Conservation (phyloP, 2,329 filamentous ascomycete genomes). For the Penicillium brevicompactum region DNA sequence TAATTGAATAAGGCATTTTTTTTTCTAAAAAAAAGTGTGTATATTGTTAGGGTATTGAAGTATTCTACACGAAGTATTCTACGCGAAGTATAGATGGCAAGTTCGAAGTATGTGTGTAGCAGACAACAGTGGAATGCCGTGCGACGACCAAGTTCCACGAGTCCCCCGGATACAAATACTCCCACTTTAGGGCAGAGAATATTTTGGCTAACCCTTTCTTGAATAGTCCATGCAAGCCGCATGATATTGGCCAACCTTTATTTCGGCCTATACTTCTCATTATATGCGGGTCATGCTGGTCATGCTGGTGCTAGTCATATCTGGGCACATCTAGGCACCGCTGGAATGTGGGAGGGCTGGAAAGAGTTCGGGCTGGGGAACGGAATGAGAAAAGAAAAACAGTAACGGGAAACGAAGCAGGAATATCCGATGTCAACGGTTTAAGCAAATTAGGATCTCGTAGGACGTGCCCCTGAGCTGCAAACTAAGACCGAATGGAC, state of each 20-base stretch:
- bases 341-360: conserved; percentile 10
- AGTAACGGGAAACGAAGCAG: not conserved
- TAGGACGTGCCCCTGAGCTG: conserved; percentile 24
- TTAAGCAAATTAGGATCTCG: not conserved
- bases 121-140: conserved; percentile 20
- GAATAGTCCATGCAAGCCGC: conserved; percentile 9
- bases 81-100: not conserved
- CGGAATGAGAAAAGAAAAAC: not conserved
- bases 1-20: no score
- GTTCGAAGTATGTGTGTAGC: conserved; percentile 19
- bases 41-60: no score
- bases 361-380: not conserved
- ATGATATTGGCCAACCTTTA: not conserved
- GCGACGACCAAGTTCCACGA: conserved; percentile 5
- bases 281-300: not conserved
- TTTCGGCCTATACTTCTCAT: not conserved
- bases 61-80: no score
- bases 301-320: not conserved
- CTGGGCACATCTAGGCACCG: not conserved
- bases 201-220: not conserved
- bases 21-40: no score
- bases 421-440: not conserved
- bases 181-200: not conserved
- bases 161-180: not conserved
- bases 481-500: conserved; percentile 19